Percentiles rank a stretch among this genome's conserved stretches.
Conservation (phyloP, 192 early-diverging fungal species). For the Mycoemilia scoparia region DNA sequence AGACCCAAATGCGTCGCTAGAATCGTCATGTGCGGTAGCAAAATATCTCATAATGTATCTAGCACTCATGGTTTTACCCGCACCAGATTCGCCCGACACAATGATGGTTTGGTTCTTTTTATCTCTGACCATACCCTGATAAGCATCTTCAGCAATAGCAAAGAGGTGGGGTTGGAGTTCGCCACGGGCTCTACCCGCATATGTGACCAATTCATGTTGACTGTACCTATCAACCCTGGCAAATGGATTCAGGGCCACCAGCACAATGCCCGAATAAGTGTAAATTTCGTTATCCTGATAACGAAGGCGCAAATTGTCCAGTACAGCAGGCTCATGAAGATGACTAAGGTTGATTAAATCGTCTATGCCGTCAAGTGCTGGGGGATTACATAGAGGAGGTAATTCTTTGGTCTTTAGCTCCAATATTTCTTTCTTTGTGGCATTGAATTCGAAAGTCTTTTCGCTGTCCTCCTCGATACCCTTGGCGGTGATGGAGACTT, state of each 20-base stretch:
- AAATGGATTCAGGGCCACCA: slow-evolving; percentile 97
- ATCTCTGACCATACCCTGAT: slow-evolving; percentile 88
- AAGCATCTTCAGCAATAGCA: slow-evolving; percentile 96
- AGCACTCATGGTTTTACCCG: slow-evolving; percentile 92
- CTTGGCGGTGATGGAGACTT: too few species aligned
- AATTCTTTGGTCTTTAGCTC: slow-evolving; percentile 51
- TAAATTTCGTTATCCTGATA: slow-evolving; percentile 91
- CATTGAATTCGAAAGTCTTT: too few species aligned
- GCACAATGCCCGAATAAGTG: slow-evolving; percentile 96
- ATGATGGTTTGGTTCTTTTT: slow-evolving; percentile 94
- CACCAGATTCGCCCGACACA: slow-evolving; percentile 90
- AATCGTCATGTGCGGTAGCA: slow-evolving; percentile 54
- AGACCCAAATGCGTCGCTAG: slow-evolving; percentile 15
- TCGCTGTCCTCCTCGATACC: too few species aligned
- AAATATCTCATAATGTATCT: slow-evolving; percentile 98
- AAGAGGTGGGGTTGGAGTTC: slow-evolving; percentile 97
- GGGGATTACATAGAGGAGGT: slow-evolving; percentile 88
- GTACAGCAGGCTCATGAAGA: slow-evolving; percentile 87
- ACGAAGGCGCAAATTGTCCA: slow-evolving; percentile 79
- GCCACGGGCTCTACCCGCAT: slow-evolving; percentile 80
- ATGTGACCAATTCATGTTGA: slow-evolving; percentile 80
- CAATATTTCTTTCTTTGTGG: too few species aligned
- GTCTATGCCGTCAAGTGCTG: slow-evolving; percentile 70
- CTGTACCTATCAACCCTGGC: slow-evolving; percentile 70
- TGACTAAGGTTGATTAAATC: slow-evolving; percentile 89